Percentiles rank a stretch among this genome's conserved stretches.
Evolutionary conservation across 2,329 filamentous ascomycete species (phyloP).

Genomic region (Botryotinia narcissicola): DNA sequence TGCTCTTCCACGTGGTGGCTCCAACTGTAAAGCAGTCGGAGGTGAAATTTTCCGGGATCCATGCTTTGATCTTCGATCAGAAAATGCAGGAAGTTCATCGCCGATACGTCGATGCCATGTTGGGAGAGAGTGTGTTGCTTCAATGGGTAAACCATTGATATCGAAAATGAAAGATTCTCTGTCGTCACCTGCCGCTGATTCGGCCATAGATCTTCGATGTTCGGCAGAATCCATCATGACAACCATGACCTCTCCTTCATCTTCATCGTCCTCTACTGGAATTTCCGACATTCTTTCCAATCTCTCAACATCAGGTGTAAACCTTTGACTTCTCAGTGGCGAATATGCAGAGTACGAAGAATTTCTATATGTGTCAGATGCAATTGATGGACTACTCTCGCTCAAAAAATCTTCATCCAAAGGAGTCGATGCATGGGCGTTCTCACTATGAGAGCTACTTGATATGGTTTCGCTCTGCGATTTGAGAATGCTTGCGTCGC

Average conservation of each 20-base stretch:
- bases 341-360: conserved; percentile 51
- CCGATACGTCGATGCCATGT: conserved; percentile 58
- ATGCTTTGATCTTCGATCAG: conserved; percentile 47
- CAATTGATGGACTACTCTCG: conserved; percentile 41
- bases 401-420: conserved; percentile 34
- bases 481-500: conserved; percentile 27
- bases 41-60: conserved; percentile 53
- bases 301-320: background rate
- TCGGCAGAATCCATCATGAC: conserved; percentile 46
- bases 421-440: conserved; percentile 31
- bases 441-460: background rate
- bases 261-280: conserved; percentile 7
- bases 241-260: conserved; percentile 42
- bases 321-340: conserved; percentile 41
- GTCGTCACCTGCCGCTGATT: conserved; percentile 30
- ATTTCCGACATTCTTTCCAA: background rate
- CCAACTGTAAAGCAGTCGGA: conserved; percentile 55
- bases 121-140: background rate
- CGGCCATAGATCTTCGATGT: conserved; percentile 28
- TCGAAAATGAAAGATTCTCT: conserved; percentile 37
- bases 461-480: conserved; percentile 33
- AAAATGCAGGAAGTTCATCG: conserved; percentile 58
- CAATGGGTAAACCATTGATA: conserved; percentile 22
- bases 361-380: conserved; percentile 48
- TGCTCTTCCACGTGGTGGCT: conserved; percentile 41